phyloP scores from a whole-genome alignment of 176 grass and related monocot genomes.

The Coix lacrymajobi region DNA sequence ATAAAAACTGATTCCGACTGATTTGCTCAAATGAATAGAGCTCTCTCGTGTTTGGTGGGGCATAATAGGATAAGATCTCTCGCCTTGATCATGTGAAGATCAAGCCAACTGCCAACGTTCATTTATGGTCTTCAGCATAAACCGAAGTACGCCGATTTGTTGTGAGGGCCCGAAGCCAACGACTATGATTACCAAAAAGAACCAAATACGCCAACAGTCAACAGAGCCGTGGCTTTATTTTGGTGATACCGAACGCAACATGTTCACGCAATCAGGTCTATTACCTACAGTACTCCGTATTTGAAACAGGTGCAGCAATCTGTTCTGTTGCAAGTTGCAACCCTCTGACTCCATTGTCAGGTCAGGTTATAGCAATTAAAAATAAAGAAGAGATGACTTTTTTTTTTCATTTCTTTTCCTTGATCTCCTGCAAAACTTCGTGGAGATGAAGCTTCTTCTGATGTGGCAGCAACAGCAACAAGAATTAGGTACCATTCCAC shows the following conservation, averaged over 20 bases:
- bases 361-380: neutral
- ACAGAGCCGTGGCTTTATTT: neutral
- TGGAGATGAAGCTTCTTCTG: neutral
- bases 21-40: too few species aligned
- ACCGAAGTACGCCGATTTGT: neutral
- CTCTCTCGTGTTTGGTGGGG: too few species aligned
- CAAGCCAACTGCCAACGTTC: neutral
- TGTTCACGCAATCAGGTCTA: neutral
- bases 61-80: neutral
- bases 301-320: neutral
- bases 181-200: neutral
- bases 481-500: conserved; percentile 13
- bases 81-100: neutral
- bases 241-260: neutral
- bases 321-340: neutral
- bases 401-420: neutral
- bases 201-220: neutral
- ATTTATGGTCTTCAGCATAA: neutral
- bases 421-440: neutral
- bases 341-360: neutral
- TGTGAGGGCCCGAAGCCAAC: neutral
- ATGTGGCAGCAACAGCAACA: conserved; percentile 1
- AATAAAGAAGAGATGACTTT: neutral
- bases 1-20: too few species aligned
- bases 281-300: neutral